Percentiles rank a stretch among this genome's conserved stretches.
Conservation (phyloP, 371 early-diverging fungal species). For the Nematocida major region DNA sequence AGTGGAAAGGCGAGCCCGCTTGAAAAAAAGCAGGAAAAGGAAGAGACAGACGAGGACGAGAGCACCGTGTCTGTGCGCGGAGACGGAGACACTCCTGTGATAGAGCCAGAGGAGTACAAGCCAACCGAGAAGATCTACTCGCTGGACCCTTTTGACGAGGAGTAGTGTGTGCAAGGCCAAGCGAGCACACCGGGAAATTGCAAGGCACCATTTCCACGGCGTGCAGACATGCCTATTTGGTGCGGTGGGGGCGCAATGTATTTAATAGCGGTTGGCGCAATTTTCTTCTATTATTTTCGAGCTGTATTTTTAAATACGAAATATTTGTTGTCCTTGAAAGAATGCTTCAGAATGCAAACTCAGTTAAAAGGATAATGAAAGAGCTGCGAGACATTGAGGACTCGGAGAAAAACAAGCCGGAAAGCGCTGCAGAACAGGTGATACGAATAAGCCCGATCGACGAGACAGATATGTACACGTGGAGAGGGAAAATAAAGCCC, state of each 20-base stretch:
- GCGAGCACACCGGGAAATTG: background rate
- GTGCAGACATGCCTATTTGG: background rate
- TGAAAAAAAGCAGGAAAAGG: background rate
- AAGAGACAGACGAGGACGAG: background rate
- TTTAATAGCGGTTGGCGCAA: background rate
- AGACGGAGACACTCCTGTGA: conserved; percentile 1
- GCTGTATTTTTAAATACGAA: conserved; percentile 31
- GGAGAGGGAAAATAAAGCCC: conserved; percentile 77
- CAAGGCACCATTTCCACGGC: no score
- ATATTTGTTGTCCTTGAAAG: conserved; percentile 53
- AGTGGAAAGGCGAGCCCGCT: background rate
- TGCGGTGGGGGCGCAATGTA: background rate
- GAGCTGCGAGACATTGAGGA: conserved; percentile 43
- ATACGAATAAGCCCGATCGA: conserved; percentile 39
- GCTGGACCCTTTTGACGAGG: background rate
- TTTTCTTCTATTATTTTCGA: background rate
- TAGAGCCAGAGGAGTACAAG: background rate
- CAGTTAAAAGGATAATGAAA: conserved; percentile 49
- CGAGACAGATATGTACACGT: conserved; percentile 69
- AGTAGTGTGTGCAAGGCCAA: background rate
- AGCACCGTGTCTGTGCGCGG: conserved; percentile 8
- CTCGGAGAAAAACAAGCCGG: conserved; percentile 19
- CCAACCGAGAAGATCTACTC: background rate
- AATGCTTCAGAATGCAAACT: conserved; percentile 41
- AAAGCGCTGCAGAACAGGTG: conserved; percentile 15